Evolutionary conservation across 495 filamentous ascomycete genomes (phyloP), one percentile per base, ranked within the genome.

Genomic region (Apodospora peruviana): DNA sequence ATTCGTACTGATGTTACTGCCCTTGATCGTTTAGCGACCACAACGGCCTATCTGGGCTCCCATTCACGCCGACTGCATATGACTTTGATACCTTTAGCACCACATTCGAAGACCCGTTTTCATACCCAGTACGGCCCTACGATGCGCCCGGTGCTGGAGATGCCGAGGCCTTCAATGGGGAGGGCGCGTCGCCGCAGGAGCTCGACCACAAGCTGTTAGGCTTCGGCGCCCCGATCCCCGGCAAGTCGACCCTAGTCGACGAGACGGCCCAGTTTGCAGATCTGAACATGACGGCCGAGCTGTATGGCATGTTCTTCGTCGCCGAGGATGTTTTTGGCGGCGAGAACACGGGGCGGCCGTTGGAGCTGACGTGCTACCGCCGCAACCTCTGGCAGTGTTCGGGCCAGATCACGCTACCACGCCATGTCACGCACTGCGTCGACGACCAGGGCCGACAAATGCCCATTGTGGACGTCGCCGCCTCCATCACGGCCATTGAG

Each of bases 301-400:
- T 96, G 24, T 88, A 93, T 60, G 90, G 90, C 70, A 95, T 94
- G 88, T 96, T 96, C 71, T 95, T 93, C 59, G 79, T 96, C 5
- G 90, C 90, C 42, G 90, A 96, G 57, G 75, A 78, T 45, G 77
- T 80, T 5, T 80, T 77, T 57, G 70, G 69, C 29, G 70, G 71
- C 47, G 61, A 66, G 41, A 65, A 52, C 12, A 46, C 62, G 21
- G 66, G 70, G 70, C 73, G 85, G 7, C 86, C 89, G 1, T 80
- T 85, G 17, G 90, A 96, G 69, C 64, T 96, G 57, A 96, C 90
- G 0, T 96, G 90, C 68, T 96, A 96, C 59, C 85, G 90, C 32
- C 77, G 90, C 17, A 96, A 96, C 56, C 67, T 95, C 16, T 95
- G 93, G 69, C 88, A 94, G 64, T 90, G 91, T 40, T 86, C 87